These are phyloP conservation scores for Protostelium mycophagum DNA, from an alignment of 78 protist species.

Conservation along the genomic window DNA sequence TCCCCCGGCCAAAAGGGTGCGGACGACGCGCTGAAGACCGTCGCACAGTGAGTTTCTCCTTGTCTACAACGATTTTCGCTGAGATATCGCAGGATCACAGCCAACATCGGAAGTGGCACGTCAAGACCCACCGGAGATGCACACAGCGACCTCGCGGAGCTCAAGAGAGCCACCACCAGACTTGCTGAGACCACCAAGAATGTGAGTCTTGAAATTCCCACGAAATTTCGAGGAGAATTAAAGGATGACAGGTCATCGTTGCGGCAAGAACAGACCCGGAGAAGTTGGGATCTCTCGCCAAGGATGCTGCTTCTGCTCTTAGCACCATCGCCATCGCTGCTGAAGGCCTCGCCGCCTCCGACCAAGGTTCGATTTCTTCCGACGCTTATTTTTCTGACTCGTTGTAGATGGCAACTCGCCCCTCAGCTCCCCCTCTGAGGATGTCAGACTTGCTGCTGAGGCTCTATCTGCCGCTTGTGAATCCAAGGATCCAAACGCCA, in stretches of 20 bases:
- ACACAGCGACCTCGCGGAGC: not conserved
- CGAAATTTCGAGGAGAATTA: no score
- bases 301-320: slow-evolving; percentile 34
- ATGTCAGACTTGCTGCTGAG: not conserved
- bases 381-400: no score
- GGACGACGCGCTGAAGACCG: not conserved
- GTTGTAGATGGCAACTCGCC: slow-evolving; percentile 42
- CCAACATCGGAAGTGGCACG: not conserved
- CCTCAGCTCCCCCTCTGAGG: slow-evolving; percentile 5
- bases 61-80: no score
- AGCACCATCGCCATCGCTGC: slow-evolving; percentile 5
- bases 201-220: no score
- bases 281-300: slow-evolving; percentile 32
- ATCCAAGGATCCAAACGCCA: not conserved
- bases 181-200: slow-evolving; percentile 36
- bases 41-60: no score
- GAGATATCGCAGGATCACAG: no score
- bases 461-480: not conserved
- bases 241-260: no score
- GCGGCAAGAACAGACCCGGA: slow-evolving; percentile 43
- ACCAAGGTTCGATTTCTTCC: no score
- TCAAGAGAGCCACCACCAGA: not conserved
- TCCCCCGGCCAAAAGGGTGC: not conserved
- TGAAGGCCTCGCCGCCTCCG: not conserved
- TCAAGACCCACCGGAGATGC: not conserved